These are phyloP conservation scores for Monoraphidium neglectum DNA, from an alignment of 139 green algal species.

Conservation along the genomic window DNA sequence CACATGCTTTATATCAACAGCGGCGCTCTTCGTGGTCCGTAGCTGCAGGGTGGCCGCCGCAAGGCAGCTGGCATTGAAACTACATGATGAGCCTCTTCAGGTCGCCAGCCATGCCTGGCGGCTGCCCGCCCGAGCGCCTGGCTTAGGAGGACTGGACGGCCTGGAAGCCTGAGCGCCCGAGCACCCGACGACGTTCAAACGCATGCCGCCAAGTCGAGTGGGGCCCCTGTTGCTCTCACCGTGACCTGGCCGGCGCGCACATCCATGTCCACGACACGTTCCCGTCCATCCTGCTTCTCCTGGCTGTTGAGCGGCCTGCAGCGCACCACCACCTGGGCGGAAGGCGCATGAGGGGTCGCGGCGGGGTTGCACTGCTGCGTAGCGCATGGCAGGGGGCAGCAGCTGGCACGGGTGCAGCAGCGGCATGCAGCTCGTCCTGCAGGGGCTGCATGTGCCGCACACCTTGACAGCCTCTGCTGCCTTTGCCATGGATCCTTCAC, in stretches of 20 bases:
- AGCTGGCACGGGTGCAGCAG: too few species aligned
- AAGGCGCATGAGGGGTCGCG: neutral
- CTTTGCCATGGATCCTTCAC: neutral
- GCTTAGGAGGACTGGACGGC: too few species aligned
- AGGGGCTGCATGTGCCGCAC: neutral
- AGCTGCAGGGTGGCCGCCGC: too few species aligned
- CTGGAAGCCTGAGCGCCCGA: too few species aligned
- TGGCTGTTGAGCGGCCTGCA: constrained; percentile 78
- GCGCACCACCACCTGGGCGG: constrained; percentile 72
- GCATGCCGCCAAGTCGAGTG: neutral
- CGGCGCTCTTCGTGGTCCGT: too few species aligned
- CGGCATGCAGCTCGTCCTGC: neutral
- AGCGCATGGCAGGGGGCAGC: neutral
- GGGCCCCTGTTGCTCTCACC: constrained; percentile 23
- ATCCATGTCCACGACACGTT: constrained; percentile 78
- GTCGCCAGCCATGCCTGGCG: too few species aligned
- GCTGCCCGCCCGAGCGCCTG: too few species aligned
- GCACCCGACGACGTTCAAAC: too few species aligned
- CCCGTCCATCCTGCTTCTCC: constrained; percentile 67
- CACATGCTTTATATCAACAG: too few species aligned
- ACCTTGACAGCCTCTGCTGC: neutral
- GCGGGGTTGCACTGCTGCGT: neutral
- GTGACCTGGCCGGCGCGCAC: constrained; percentile 55
- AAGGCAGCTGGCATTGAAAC: too few species aligned
- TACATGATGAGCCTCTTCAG: too few species aligned